Conservation (phyloP, 2,329 filamentous ascomycete species). For the Paraphaeosphaeria sporulosa region DNA sequence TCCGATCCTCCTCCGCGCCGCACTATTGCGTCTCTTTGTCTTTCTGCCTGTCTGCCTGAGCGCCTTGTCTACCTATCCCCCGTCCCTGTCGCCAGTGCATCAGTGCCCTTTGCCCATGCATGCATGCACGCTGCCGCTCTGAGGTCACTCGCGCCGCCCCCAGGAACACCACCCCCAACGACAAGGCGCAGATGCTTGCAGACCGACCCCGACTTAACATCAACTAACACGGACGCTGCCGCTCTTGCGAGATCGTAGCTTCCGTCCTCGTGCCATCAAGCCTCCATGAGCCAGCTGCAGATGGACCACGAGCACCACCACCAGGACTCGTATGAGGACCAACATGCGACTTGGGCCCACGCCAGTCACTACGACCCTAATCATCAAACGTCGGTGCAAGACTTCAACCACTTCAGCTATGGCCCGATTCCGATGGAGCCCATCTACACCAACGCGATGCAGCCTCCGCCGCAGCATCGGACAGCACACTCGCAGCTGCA, state of each 20-base stretch:
- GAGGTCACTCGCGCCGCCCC: conserved; percentile 41
- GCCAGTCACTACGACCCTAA: conserved; percentile 39
- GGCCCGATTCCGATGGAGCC: conserved; percentile 51
- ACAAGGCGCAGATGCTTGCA: conserved; percentile 41
- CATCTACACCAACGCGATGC: conserved; percentile 47
- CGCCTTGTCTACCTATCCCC: conserved; percentile 14
- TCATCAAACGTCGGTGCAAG: conserved; percentile 51
- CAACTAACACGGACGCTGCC: conserved; percentile 40
- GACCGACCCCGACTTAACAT: conserved; percentile 32
- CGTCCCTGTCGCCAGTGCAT: conserved; percentile 12
- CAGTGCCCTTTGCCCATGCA: conserved; percentile 45
- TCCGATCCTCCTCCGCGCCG: conserved; percentile 23
- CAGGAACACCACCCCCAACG: conserved; percentile 36
- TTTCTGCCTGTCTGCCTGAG: conserved; percentile 20
- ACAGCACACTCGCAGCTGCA: conserved; percentile 51
- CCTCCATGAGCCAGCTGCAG: conserved; percentile 51
- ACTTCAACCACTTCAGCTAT: conserved; percentile 51
- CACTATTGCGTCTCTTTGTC: conserved; percentile 21
- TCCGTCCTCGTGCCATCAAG: conserved; percentile 23
- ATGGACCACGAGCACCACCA: conserved; percentile 50
- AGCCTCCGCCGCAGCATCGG: conserved; percentile 45
- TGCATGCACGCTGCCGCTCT: conserved; percentile 46
- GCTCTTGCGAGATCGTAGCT: conserved; percentile 33
- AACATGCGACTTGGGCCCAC: conserved; percentile 42
- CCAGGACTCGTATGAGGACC: conserved; percentile 46